Evolutionary conservation across 2,329 filamentous ascomycete genomes (phyloP), one percentile per base, ranked within the genome.

Genomic region (Colletotrichum tanaceti): DNA sequence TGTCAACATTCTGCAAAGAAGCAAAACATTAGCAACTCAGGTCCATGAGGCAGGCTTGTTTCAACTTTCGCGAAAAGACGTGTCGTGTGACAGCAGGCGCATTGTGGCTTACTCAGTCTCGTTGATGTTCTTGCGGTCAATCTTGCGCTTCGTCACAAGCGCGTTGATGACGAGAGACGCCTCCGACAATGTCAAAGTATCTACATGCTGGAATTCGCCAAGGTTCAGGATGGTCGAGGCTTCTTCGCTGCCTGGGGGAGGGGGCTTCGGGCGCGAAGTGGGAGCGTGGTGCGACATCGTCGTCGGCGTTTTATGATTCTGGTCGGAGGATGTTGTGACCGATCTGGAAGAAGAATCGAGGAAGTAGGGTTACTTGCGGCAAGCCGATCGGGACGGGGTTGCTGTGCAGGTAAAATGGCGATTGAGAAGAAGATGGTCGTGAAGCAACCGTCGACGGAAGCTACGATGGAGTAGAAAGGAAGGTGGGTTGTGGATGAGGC

Each of bases 151-250:
- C 71, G 91, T 86, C 72, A 96, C 89, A 58, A 98, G 90, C 71
- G 94, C 94, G 77, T 95, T 95, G 75, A 99, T 93, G 76, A 99
- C 92, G 58, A 97, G 88, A 74, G 93, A 89, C 2, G 96, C 94
- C 82, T 98, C 96, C 41, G 93, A 97, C 61, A 98, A 88, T 53
- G 94, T 97, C 71, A 99, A 86, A 6, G 94, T 95, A 77, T 96
- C 93, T 73, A 97, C 94, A 76, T 95, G 86, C 74, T 97, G 90
- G 81, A 98, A 98, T 78, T 98, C 95, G 81, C 96, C 96, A 13
- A 99, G 91, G 79, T 91, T 92, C 72, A 98, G 89, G 63, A 89
- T 89, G 9, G 88, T 84, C 58, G 91, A 90, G 28, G 95, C 94
- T 83, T 98, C 94, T 80, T 98, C 95, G 78, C 97, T 94, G 77